Base-by-base conservation (phyloP, 768 basidiomycete species). In the Coprinopsis cinerea region DNA sequence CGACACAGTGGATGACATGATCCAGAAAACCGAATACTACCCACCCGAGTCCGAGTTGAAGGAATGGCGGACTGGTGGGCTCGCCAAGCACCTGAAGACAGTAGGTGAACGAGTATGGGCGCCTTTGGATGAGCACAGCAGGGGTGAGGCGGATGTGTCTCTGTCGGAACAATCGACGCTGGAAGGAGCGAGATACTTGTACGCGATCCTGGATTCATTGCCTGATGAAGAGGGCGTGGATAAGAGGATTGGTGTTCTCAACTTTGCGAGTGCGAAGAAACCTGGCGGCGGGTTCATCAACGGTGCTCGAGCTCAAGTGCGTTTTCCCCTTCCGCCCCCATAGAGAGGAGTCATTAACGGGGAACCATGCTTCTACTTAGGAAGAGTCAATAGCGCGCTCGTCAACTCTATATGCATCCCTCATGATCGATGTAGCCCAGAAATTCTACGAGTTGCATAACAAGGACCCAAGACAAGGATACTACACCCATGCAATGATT, bases 311-410 rank as follows among this genome's bases (percentile, higher is more conserved):
- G 85, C 65, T n/a, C 64, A 64, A 52, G 64, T 62, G 32, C 14
- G 59, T 48, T 27, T 27, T 26, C 17, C 32, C 18, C 17, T 20
- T 28, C 6, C 20, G 4, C 18, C n/a, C 13, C n/a, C 22, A 27
- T 20, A 4, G 11, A 17, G 22, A 28, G 15, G 25, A 41, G 40
- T 32, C 4, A 35, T 44, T 10, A 40, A 20, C 22, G 5, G 4
- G 3, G 3, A 36, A 18, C 15, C n/a, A 20, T 39, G 30, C 17
- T 11, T 43, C 41, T 32, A 14, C 78, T 0, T 78, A 88, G 62
- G 86, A 88, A 63, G 86, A 88, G 62, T 79, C 81, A 30, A 73
- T 88, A 56, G 84, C 86, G 2, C 79, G 86, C 36, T 80, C 84
- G 6, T 86, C 85, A 15, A 82, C 81, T 1, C 66, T 88, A 5